Base-by-base conservation (phyloP, 129 eudicot species). In the Pulicaria dysenterica region DNA sequence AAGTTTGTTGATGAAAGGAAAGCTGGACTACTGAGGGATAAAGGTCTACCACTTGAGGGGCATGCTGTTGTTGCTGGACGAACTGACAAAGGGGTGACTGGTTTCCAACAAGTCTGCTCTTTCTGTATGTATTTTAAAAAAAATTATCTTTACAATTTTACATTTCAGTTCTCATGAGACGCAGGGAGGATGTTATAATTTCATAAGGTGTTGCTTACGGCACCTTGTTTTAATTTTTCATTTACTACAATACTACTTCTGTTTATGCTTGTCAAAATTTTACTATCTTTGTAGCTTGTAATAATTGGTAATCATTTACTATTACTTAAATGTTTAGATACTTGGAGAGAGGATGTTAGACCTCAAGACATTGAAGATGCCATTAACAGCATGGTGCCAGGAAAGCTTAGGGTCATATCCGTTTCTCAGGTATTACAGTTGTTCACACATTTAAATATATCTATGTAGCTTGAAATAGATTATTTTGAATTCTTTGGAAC, bases 21-120 rank as follows among this genome's bases (percentile, higher is more conserved):
- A 81, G 86, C 83, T 64, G 82, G 75, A 74, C 67, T 75, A 61
- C 76, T 90, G 68, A 88, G 80, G 75, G 91, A 81, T 58, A 95
- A 90, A 77, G 93, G 91, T 69, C 81, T 84, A 69, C 99, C 99
- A 44, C 67, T 90, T 56, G 91, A 95, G 80, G 99, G 82, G 57
- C 69, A 81, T 83, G 86, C 76, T 51, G 64, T 73, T 57, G 99
- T 95, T 73, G 96, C 99, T 77, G 99, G 97, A 54, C 90, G 97
- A 54, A 90, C 99, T 42, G 99, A 94, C 81, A 94, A 94, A 81
- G 97, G 99, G 78, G 99, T 94, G 69, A 73, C 99, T 10, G 97
- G 93, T 45, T 82, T 84, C 75, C 78, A 80, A 72, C 99, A 94
- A 94, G 97, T 90, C 80, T 90, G 96, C 73, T 86, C 99, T 72